Conservation (phyloP, 352 stramenopile species). For the Peronospora destructor region DNA sequence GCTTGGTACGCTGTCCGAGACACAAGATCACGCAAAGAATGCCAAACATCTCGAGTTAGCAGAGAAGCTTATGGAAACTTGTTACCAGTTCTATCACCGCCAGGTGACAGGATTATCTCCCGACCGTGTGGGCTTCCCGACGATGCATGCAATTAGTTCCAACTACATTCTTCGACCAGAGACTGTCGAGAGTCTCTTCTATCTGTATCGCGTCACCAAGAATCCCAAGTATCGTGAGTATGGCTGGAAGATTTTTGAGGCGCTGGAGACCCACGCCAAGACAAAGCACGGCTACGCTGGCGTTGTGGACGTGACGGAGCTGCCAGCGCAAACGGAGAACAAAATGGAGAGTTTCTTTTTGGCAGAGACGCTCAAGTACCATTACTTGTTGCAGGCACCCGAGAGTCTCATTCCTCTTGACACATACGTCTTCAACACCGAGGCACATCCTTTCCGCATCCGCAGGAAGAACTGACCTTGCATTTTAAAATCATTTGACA, state of each 20-base stretch:
- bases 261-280: background rate
- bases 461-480: too few species aligned
- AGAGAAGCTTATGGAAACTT: constrained; percentile 88
- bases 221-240: constrained; percentile 40
- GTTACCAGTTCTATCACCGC: constrained; percentile 91
- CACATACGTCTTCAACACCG: too few species aligned
- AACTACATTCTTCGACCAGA: constrained; percentile 93
- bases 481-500: too few species aligned
- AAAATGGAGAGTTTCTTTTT: too few species aligned
- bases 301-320: too few species aligned
- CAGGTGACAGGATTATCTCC: constrained; percentile 90
- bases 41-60: constrained; percentile 80
- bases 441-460: too few species aligned
- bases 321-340: too few species aligned
- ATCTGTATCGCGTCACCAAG: constrained; percentile 93
- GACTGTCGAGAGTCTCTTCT: constrained; percentile 93
- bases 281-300: too few species aligned
- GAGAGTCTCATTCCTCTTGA: too few species aligned
- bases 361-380: too few species aligned
- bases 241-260: background rate
- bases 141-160: constrained; percentile 44
- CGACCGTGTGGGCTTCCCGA: constrained; percentile 89
- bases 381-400: too few species aligned
- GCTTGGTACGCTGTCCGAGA: constrained; percentile 80
- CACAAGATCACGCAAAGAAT: constrained; percentile 58